These are phyloP conservation scores for Haplosporangium gracile DNA, from an alignment of 192 early-diverging fungal species.

Conservation along the genomic window DNA sequence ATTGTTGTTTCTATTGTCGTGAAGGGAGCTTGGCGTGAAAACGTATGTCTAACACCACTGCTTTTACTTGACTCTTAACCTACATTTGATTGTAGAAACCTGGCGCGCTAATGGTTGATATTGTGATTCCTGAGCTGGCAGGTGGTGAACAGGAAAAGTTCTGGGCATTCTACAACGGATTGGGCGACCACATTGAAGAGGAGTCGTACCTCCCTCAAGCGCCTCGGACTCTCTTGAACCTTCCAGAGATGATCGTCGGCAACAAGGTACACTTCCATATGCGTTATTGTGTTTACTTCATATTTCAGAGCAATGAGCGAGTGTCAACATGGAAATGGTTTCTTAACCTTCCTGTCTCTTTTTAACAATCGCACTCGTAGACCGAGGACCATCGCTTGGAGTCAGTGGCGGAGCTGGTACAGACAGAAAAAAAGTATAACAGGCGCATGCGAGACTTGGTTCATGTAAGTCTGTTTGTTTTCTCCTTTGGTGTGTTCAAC, in stretches of 20 bases:
- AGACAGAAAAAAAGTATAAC: conserved; percentile 31
- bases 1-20: background rate
- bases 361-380: background rate
- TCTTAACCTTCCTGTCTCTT: background rate
- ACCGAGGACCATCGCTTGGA: conserved; percentile 15
- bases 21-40: background rate
- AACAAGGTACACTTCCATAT: conserved; percentile 12
- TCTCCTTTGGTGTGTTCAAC: too few relatives aligned
- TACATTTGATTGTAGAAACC: conserved; percentile 14
- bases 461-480: conserved; percentile 6
- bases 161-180: conserved; percentile 29
- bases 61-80: too few relatives aligned
- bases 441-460: conserved; percentile 28
- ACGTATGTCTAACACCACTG: too few relatives aligned
- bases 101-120: conserved; percentile 22
- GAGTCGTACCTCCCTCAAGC: conserved; percentile 17
- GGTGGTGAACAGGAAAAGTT: conserved; percentile 14
- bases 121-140: conserved; percentile 23
- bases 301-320: background rate
- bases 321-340: background rate
- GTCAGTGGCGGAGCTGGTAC: conserved; percentile 23
- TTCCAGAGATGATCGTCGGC: conserved; percentile 20
- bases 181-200: conserved; percentile 30
- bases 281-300: background rate
- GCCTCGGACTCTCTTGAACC: background rate